A percentile compares a stretch with the other conserved stretches of the same genome.
Evolutionary conservation across 1,139 yeast genomes (phyloP).

Genomic region (Yamadazyma aaseri): DNA sequence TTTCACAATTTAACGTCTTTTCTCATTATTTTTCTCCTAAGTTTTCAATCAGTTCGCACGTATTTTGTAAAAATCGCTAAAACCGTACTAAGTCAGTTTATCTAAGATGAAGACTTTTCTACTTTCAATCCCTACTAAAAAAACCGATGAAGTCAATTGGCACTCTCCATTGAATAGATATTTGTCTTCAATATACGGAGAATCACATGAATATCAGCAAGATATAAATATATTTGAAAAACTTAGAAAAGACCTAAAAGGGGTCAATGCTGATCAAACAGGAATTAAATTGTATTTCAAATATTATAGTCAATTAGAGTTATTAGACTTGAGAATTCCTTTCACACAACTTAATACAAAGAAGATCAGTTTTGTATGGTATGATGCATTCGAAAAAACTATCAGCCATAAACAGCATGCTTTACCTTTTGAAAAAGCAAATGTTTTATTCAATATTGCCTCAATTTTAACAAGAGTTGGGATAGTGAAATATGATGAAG

Average conservation of each 20-base stretch:
- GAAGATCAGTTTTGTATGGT: slow-evolving; percentile 73
- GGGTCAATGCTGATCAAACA: slow-evolving; percentile 51
- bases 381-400: slow-evolving; percentile 58
- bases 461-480: slow-evolving; percentile 48
- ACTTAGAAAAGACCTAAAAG: slow-evolving; percentile 61
- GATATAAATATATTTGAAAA: slow-evolving; percentile 58
- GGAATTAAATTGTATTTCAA: slow-evolving; percentile 56
- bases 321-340: slow-evolving; percentile 75
- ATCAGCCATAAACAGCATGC: slow-evolving; percentile 48
- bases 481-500: slow-evolving; percentile 40
- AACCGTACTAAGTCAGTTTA: too few relatives aligned
- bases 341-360: slow-evolving; percentile 52
- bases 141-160: slow-evolving; percentile 68
- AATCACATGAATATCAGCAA: slow-evolving; percentile 52
- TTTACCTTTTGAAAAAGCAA: slow-evolving; percentile 88
- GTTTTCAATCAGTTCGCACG: not conserved
- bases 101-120: slow-evolving; percentile 38
- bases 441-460: slow-evolving; percentile 66
- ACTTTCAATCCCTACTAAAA: slow-evolving; percentile 45
- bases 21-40: not conserved
- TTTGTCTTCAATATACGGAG: slow-evolving; percentile 64
- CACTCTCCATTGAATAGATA: slow-evolving; percentile 57
- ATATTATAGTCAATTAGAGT: slow-evolving; percentile 82
- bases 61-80: not conserved
- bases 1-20: not conserved